phyloP scores from a whole-genome alignment of 306 rosid species.

The Canavalia gladiata region DNA sequence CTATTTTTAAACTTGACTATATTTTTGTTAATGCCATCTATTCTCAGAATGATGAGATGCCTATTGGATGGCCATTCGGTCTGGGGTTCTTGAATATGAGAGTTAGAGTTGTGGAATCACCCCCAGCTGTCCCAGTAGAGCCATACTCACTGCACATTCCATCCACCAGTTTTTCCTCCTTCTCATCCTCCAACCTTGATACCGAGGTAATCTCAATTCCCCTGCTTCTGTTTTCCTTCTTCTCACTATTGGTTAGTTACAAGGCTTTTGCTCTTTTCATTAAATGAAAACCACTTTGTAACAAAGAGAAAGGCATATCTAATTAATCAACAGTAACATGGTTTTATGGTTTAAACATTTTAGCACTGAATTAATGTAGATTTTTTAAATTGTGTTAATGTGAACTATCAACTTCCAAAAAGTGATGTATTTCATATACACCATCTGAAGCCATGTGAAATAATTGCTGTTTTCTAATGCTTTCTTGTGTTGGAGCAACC shows the following conservation, averaged over 20 bases:
- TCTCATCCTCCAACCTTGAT: constrained; percentile 88
- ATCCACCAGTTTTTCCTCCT: constrained; percentile 78
- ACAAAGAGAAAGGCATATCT: neutral
- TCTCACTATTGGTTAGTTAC: neutral
- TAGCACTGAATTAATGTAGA: constrained; percentile 40
- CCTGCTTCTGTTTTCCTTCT: constrained; percentile 1
- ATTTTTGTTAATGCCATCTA: constrained; percentile 9
- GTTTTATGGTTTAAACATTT: neutral
- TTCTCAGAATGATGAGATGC: constrained; percentile 66
- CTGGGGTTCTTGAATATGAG: constrained; percentile 67
- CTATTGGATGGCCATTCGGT: constrained; percentile 90
- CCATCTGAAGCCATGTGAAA: constrained; percentile 20
- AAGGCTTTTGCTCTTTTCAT: neutral
- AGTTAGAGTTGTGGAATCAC: constrained; percentile 62
- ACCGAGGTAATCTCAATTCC: constrained; percentile 68
- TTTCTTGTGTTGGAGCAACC: constrained; percentile 41
- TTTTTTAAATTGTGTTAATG: constrained; percentile 13
- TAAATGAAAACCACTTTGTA: neutral
- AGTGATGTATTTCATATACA: neutral
- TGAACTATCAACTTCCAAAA: constrained; percentile 14
- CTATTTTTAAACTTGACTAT: neutral
- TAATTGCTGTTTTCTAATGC: constrained; percentile 1
- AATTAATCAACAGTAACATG: neutral
- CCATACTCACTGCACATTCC: constrained; percentile 56
- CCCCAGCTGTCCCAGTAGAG: constrained; percentile 45